Evolutionary conservation across 2,329 filamentous ascomycete species (phyloP), one percentile per base, ranked within the genome.

Genomic region (Xylariaceae sp.): DNA sequence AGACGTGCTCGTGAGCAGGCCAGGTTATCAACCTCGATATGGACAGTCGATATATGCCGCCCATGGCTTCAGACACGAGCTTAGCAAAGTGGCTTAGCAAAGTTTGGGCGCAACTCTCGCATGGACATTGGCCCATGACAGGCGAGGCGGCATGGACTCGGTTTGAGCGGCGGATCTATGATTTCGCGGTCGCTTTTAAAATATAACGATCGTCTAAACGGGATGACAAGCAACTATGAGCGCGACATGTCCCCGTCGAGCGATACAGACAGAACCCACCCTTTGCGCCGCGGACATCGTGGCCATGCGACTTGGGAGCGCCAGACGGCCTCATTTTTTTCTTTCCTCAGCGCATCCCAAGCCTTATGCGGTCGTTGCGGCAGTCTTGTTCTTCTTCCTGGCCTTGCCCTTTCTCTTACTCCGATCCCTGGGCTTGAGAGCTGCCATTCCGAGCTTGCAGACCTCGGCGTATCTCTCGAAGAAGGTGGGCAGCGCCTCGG

Each of bases 361-460:
- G 8, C 15, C 32, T 56, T 53, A 58, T 8, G 49, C 37, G 3
- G 47, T 34, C 2, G 49, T 36, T 1, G 65, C 61, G 8, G 66
- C 65, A 0, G 71, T 72, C 72, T 81, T 85, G 76, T 85, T 88
- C 74, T 79, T 83, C 70, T 79, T 84, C 75, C 86, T 89, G 59
- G 87, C 89, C 70, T 87, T 88, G 63, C 87, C 85, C 69, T 88
- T 89, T 76, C 86, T 85, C 79, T 89, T 92, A 72, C 87, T 95
- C 67, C 91, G 82, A 73, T 97, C 92, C 63, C 94, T 81, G 68
- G 95, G 96, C 82, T 96, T 97, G 73, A 99, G 69, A 7, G 86
- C 85, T 46, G 81, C 79, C 91, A 97, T 96, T 5, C 91, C 90
- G 0, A 80, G 76, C 76, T 95, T 96, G 74, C 92, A 96, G 2